Percentiles rank a stretch among this genome's conserved stretches.
Evolutionary conservation across 805 yeast species (phyloP).

Genomic region (Nakazawaea molendinolei): DNA sequence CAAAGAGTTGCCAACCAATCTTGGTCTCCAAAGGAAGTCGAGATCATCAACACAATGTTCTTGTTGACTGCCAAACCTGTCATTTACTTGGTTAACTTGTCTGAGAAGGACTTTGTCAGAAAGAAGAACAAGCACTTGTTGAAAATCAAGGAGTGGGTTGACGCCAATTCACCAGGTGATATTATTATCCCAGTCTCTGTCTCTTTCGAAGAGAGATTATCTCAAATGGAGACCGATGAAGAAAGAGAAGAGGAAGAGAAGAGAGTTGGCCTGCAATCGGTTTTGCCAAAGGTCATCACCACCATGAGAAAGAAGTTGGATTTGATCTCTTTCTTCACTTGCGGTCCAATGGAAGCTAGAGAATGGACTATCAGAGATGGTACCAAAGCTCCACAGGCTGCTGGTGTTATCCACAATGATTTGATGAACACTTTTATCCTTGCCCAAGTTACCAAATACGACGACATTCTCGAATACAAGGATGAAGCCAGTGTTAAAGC

Average conservation of each 20-base stretch:
- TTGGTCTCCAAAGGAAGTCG: slow-evolving; percentile 63
- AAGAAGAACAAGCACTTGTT: slow-evolving; percentile 44
- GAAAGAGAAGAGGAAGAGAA: slow-evolving; percentile 29
- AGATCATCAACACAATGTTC: slow-evolving; percentile 61
- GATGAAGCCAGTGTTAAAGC: slow-evolving; percentile 45
- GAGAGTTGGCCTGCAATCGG: slow-evolving; percentile 34
- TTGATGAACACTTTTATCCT: slow-evolving; percentile 72
- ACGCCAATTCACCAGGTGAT: slow-evolving; percentile 62
- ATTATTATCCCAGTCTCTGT: slow-evolving; percentile 90
- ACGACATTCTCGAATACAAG: slow-evolving; percentile 49
- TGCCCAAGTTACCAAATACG: slow-evolving; percentile 67
- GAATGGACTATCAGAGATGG: slow-evolving; percentile 85
- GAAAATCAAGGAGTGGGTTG: slow-evolving; percentile 60
- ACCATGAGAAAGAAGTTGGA: slow-evolving; percentile 63
- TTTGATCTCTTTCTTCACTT: slow-evolving; percentile 78
- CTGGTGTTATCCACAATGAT: slow-evolving; percentile 86
- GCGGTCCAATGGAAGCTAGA: slow-evolving; percentile 78
- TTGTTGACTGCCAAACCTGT: slow-evolving; percentile 88
- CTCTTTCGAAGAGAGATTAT: slow-evolving; percentile 84
- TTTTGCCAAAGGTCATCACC: slow-evolving; percentile 55
- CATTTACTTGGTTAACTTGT: slow-evolving; percentile 66
- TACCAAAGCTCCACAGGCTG: slow-evolving; percentile 80
- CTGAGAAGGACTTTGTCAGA: slow-evolving; percentile 56
- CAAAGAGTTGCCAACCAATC: slow-evolving; percentile 50
- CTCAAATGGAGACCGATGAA: slow-evolving; percentile 72